Percentiles rank a stretch among this genome's conserved stretches.
phyloP scores from a whole-genome alignment of 2,329 filamentous ascomycete species.

The Colletotrichum paranaense region DNA sequence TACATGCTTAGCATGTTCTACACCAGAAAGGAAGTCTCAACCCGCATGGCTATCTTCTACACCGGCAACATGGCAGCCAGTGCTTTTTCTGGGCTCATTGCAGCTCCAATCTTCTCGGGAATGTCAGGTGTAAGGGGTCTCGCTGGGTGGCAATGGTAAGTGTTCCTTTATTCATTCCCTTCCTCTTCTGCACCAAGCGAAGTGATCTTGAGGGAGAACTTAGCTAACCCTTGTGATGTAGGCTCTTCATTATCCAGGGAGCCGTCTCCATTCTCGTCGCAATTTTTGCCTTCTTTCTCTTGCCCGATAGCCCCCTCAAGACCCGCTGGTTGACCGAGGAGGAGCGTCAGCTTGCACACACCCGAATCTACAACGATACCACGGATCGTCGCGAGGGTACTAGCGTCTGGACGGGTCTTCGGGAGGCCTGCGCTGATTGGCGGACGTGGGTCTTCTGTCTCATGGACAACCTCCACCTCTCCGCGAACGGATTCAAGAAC shows the following conservation, averaged over 20 bases:
- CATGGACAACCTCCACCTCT: slow-evolving; percentile 63
- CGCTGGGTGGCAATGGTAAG: slow-evolving; percentile 55
- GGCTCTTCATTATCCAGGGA: slow-evolving; percentile 56
- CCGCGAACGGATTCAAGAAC: slow-evolving; percentile 58
- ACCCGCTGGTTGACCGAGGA: slow-evolving; percentile 52
- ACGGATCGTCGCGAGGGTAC: slow-evolving; percentile 52
- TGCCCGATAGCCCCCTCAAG: slow-evolving; percentile 53
- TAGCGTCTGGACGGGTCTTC: slow-evolving; percentile 54
- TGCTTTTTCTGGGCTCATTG: slow-evolving; percentile 56
- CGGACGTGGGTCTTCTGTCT: slow-evolving; percentile 61
- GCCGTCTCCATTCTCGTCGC: slow-evolving; percentile 49
- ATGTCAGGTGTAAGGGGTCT: slow-evolving; percentile 52
- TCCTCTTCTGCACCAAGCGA: not conserved
- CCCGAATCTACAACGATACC: slow-evolving; percentile 43
- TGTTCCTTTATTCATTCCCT: not conserved
- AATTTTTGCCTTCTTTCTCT: slow-evolving; percentile 47
- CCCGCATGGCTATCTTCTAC: slow-evolving; percentile 55
- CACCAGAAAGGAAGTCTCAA: slow-evolving; percentile 34
- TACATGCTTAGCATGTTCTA: slow-evolving; percentile 38
- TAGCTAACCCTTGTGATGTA: not conserved
- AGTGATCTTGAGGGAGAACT: no score
- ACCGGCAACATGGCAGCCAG: slow-evolving; percentile 57
- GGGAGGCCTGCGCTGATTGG: slow-evolving; percentile 56
- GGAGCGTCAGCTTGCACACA: slow-evolving; percentile 52
- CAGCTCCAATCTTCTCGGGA: slow-evolving; percentile 55